These are phyloP conservation scores for Kwoniella bestiolae DNA, from an alignment of 768 basidiomycete species.

Conservation along the genomic window DNA sequence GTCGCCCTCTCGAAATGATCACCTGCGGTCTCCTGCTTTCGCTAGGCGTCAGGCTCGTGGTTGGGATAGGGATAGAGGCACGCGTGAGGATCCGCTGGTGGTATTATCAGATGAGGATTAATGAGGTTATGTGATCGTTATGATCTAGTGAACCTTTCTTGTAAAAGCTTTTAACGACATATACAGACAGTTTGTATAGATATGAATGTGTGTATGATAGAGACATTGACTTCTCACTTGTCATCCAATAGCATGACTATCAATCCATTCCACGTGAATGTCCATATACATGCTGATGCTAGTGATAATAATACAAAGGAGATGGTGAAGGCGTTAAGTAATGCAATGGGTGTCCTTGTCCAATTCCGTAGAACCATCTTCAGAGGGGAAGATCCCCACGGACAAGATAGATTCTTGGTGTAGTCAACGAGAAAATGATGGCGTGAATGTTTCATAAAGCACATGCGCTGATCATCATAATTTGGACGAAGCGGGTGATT, in stretches of 20 bases:
- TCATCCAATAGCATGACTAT: too few relatives aligned
- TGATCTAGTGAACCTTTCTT: background rate
- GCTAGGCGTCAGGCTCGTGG: slow-evolving; percentile 35
- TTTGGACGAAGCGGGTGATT: slow-evolving; percentile 17
- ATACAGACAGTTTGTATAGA: background rate
- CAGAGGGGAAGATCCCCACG: too few relatives aligned
- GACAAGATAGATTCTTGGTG: too few relatives aligned
- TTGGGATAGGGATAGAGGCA: slow-evolving; percentile 31
- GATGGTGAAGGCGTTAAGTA: background rate
- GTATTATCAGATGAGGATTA: slow-evolving; percentile 38
- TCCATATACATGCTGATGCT: slow-evolving; percentile 1
- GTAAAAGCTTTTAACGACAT: too few relatives aligned
- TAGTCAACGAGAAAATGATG: too few relatives aligned
- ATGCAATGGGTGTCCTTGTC: background rate
- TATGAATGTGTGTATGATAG: background rate
- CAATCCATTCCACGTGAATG: too few relatives aligned
- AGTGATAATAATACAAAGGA: background rate
- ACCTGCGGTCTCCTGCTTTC: slow-evolving; percentile 16
- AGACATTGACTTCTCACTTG: too few relatives aligned
- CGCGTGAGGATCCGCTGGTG: slow-evolving; percentile 36
- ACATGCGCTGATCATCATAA: slow-evolving; percentile 7
- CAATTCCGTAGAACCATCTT: background rate
- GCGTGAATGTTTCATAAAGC: too few relatives aligned
- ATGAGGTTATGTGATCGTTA: background rate
- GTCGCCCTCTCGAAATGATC: background rate